Percentiles rank a stretch among this genome's conserved stretches.
phyloP scores from a whole-genome alignment of 202 grass and related monocot species.

The Schoenoplectus triqueter region DNA sequence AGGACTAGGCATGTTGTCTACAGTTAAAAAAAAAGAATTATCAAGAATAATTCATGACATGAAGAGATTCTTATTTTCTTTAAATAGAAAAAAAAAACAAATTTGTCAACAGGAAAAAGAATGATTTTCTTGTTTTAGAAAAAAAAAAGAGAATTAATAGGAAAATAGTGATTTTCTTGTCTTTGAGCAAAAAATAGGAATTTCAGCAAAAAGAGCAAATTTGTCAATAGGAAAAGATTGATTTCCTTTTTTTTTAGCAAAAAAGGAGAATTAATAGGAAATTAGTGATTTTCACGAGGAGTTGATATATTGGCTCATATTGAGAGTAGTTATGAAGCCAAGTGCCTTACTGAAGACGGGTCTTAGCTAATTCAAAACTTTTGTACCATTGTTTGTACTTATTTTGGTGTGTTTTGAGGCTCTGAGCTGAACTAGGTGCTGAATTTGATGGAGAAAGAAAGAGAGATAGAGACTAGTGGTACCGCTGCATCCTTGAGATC shows the following conservation, averaged over 20 bases:
- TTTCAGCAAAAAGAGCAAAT: too few relatives aligned
- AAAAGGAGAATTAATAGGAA: too few relatives aligned
- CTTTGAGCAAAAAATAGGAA: too few relatives aligned
- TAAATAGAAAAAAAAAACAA: neutral
- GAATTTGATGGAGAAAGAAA: constrained; percentile 2
- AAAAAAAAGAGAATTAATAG: too few relatives aligned
- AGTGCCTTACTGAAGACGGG: neutral
- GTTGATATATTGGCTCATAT: neutral
- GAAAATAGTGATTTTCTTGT: too few relatives aligned
- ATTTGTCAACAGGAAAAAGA: too few relatives aligned
- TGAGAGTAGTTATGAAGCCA: neutral
- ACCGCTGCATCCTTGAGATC: constrained; percentile 55
- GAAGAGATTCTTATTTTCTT: neutral
- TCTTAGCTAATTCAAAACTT: neutral
- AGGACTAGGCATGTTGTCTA: constrained; percentile 25
- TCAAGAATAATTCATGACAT: constrained; percentile 10
- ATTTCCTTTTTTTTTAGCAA: too few relatives aligned
- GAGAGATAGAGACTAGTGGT: constrained; percentile 49
- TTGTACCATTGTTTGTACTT: neutral
- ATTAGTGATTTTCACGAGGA: too few relatives aligned
- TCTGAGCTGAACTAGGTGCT: neutral
- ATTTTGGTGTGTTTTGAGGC: neutral
- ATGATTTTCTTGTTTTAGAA: too few relatives aligned
- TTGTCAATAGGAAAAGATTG: too few relatives aligned
- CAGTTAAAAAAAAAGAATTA: neutral